Base-by-base conservation (phyloP, 2,329 filamentous ascomycete genomes). In the Hypoxylon sp. region DNA sequence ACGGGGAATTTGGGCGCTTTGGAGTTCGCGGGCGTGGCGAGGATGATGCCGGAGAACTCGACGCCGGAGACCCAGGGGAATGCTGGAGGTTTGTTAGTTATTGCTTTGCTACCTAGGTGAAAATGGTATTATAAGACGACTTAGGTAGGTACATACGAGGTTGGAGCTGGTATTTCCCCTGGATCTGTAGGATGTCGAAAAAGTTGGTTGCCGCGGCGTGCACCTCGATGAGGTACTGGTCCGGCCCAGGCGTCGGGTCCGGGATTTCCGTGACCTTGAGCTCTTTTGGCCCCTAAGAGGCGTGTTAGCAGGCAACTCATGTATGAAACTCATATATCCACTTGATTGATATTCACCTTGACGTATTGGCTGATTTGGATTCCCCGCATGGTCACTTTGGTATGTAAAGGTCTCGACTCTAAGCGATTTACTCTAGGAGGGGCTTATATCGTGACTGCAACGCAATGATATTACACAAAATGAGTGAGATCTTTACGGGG, bases 141-240 rank as follows among this genome's bases (percentile, higher is more conserved):
- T 20, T 20, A 20, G 20, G 20, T 20, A 20, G 20, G 20, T 20
- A 37, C 83, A 31, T 80, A 88, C 86, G 89, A 0, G 94, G 94
- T 76, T 98, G 95, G 78, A 93, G 88, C 79, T 98, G 95, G 82
- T 98, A 98, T 88, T 97, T 97, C 63, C 95, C 95, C 77, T 94
- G 91, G 77, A 98, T 94, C 79, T 98, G 95, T 61, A 98, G 89
- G 64, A 97, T 92, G 80, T 98, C 95, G 84, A 98, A 98, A 87
- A 98, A 98, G 83, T 98, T 98, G 76, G 93, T 93, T 20, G 94
- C 95, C 0, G 92, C 88, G 51, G 95, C 93, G 81, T 94, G 92
- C 76, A 98, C 92, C 77, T 90, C 88, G 78, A 98, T 92, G 71
- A 97, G 86, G 79, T 98, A 98, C 82, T 97, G 89, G 77, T 92